Conservation (phyloP, 257 asterid species). For the Asclepias syriaca region DNA sequence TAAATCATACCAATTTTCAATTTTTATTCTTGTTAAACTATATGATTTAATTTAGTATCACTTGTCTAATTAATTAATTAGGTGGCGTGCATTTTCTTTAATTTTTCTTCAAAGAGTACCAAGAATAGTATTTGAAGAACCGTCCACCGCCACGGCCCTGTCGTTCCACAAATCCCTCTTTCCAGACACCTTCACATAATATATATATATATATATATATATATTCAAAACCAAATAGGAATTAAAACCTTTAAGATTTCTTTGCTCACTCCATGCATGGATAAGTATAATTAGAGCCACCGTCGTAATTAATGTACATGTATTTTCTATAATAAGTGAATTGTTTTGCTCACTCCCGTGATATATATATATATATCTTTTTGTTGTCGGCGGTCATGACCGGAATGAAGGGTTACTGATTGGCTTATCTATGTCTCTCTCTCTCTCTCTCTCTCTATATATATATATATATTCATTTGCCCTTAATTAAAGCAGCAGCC, state of each 20-base stretch:
- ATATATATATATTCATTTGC: background rate
- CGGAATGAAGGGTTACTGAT: conserved; percentile 4
- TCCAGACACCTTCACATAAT: background rate
- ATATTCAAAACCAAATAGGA: background rate
- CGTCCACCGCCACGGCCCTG: background rate
- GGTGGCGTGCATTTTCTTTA: background rate
- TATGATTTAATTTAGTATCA: too few relatives aligned
- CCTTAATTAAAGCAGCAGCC: background rate
- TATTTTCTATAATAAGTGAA: background rate
- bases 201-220: too few relatives aligned
- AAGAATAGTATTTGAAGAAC: background rate
- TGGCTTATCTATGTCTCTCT: background rate
- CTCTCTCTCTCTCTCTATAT: too few relatives aligned
- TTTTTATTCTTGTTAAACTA: too few relatives aligned
- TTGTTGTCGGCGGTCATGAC: conserved; percentile 4
- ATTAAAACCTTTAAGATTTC: background rate
- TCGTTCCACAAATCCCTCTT: background rate
- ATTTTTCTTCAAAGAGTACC: too few relatives aligned
- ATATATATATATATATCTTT: background rate
- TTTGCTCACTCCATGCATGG: background rate
- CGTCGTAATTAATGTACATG: background rate
- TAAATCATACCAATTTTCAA: too few relatives aligned
- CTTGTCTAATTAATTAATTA: too few relatives aligned
- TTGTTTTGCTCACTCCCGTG: background rate
- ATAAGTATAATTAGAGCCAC: too few relatives aligned